Evolutionary conservation across 257 asterid species (phyloP).

Genomic region (Solanum dulcamara): DNA sequence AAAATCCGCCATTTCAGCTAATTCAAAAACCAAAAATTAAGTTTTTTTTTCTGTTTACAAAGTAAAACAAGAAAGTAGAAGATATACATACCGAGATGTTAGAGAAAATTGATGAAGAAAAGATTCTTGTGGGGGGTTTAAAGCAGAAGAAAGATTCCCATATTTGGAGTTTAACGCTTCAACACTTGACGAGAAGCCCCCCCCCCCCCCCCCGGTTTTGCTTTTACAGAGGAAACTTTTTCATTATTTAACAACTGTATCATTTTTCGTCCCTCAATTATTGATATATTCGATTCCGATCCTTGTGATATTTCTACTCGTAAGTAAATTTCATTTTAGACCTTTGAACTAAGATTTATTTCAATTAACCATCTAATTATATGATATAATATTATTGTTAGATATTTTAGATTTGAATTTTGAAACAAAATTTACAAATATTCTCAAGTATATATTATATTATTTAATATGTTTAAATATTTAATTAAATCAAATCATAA

Average conservation of each 20-base stretch:
- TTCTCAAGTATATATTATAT: no score
- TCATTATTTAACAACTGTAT: neutral
- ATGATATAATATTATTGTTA: neutral
- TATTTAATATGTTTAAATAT: no score
- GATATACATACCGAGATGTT: neutral
- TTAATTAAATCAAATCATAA: neutral
- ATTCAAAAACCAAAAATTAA: neutral
- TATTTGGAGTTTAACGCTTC: neutral
- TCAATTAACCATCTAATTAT: neutral
- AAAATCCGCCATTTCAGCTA: neutral
- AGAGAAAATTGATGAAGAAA: neutral
- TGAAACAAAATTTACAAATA: no score
- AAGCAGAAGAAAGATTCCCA: neutral
- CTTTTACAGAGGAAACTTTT: neutral
- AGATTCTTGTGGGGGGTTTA: neutral
- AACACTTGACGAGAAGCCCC: neutral
- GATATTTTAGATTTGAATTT: no score
- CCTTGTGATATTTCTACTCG: neutral
- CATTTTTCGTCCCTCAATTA: neutral
- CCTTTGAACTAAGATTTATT: neutral
- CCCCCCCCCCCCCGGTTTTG: neutral
- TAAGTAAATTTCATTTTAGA: neutral
- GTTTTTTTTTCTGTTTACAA: neutral
- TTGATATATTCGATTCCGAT: neutral
- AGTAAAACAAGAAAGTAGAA: neutral